Base-by-base conservation (phyloP, 495 filamentous ascomycete genomes). In the Cudoniella acicularis region DNA sequence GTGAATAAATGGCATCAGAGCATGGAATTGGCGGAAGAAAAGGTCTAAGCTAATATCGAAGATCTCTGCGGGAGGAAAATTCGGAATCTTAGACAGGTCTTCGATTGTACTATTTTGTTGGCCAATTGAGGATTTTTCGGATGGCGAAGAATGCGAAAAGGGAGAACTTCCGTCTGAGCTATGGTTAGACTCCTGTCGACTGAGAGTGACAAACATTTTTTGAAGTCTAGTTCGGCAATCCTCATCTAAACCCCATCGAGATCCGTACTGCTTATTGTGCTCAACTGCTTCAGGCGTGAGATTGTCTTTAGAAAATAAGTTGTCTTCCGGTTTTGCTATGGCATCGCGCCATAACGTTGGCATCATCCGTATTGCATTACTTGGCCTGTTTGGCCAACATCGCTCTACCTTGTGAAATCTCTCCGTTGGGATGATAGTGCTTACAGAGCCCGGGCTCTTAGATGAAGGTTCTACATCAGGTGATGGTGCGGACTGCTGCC, bases 1-100 rank as follows among this genome's bases (percentile, higher is more conserved):
- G 61, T 82, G 79, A 6, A 82, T 72, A 62, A 79, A 78, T 1
- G 77, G 78, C n/a, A 80, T 67, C 13, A 79, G 69, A 3, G 77
- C 75, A 56, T 80, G 75, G 54, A 79, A 80, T 9, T 75, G 74
- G 45, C 76, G 74, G 54, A 82, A 77, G 56, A 75, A 82, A 17
- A 79, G 64, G 50, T 82, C 79, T n/a, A 82, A 67, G n/a, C 76
- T 76, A 70, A 79, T 79, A 61, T 82, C 78, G n/a, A 82, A 64
- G n/a, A 79, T 73, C 56, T 80, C 78, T 8, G 76, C 73, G 6
- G 77, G 76, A 49, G 79, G 79, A 40, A 80, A 82, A 20, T 63
- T 70, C 58, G 10, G 26, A 26, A 70, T 62, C 47, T 64, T 55
- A 49, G 43, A 47, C 43, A 47, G 8, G 8, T 47, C 43, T 8